Conservation (phyloP, 108 stramenopile species). For the Parietichytrium sp. region DNA sequence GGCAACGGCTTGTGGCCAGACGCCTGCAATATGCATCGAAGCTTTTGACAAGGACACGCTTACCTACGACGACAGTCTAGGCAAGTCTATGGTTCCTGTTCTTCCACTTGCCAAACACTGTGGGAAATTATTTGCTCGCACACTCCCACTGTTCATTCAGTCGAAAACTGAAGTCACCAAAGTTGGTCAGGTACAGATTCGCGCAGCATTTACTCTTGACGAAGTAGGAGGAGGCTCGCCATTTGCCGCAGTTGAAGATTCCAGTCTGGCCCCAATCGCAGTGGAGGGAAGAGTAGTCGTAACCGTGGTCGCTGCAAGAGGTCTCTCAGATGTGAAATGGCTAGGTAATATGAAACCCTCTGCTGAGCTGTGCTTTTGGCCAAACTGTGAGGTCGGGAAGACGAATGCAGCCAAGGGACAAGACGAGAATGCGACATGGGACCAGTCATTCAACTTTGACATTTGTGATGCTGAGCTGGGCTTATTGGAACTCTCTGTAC, state of each 20-base stretch:
- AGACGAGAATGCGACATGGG: not conserved
- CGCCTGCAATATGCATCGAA: not conserved
- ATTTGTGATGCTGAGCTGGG: not conserved
- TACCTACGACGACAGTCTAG: not conserved
- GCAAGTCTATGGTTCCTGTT: not conserved
- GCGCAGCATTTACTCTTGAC: not conserved
- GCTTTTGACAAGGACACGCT: not conserved
- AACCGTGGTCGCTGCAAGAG: not conserved
- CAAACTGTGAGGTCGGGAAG: not conserved
- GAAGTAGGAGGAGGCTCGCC: not conserved
- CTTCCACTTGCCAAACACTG: not conserved
- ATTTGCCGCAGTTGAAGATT: not conserved
- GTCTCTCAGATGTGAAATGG: constrained; percentile 14
- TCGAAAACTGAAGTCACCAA: not conserved
- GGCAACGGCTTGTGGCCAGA: not conserved
- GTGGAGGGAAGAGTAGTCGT: not conserved
- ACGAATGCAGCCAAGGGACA: not conserved
- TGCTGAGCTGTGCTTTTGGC: not conserved
- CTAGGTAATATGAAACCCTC: constrained; percentile 24
- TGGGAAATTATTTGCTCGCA: not conserved
- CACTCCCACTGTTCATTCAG: not conserved
- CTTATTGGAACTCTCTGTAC: not conserved
- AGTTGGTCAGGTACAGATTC: not conserved
- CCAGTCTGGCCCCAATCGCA: not conserved
- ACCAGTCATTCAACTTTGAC: constrained; percentile 4